Percentiles rank a stretch among this genome's conserved stretches.
Evolutionary conservation across 1,284 basidiomycete species (phyloP).

Genomic region (Ganoderma multipileum): DNA sequence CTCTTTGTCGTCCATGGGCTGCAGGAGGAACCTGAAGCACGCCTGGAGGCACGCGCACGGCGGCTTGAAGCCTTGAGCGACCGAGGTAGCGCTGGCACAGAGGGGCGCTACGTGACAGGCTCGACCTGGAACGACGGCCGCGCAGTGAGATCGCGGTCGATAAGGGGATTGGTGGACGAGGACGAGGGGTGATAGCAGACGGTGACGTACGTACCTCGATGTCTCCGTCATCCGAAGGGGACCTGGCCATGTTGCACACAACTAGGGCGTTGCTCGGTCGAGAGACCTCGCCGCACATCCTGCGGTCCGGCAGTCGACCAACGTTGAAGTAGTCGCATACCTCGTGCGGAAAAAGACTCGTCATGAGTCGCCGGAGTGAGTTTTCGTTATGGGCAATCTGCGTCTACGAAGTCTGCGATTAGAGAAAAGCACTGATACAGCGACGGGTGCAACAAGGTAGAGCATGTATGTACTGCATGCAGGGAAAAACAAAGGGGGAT

Average conservation of each 20-base stretch:
- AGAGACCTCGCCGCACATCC: slow-evolving; percentile 81
- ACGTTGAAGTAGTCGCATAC: background rate
- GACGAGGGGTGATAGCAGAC: background rate
- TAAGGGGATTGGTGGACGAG: background rate
- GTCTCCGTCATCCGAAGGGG: slow-evolving; percentile 76
- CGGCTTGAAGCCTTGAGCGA: slow-evolving; percentile 92
- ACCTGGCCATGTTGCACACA: slow-evolving; percentile 89
- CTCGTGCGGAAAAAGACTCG: slow-evolving; percentile 39
- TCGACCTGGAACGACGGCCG: slow-evolving; percentile 68
- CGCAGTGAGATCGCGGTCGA: background rate
- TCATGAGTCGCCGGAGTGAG: slow-evolving; percentile 77
- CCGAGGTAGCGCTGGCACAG: too few species aligned
- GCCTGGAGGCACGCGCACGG: slow-evolving; percentile 71
- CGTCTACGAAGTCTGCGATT: too few species aligned
- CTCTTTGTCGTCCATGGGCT: slow-evolving; percentile 60
- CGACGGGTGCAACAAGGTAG: too few species aligned
- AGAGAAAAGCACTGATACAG: too few species aligned
- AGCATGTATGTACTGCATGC: too few species aligned
- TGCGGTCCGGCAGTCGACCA: slow-evolving; percentile 38
- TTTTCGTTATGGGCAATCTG: slow-evolving; percentile 55
- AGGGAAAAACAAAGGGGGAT: too few species aligned
- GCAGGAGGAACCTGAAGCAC: slow-evolving; percentile 65
- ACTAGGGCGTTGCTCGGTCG: slow-evolving; percentile 84
- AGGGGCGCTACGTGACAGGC: slow-evolving; percentile 81
- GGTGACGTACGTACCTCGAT: slow-evolving; percentile 66